These are phyloP conservation scores for Capsicum baccatum DNA, from an alignment of 257 asterid species.

Conservation along the genomic window DNA sequence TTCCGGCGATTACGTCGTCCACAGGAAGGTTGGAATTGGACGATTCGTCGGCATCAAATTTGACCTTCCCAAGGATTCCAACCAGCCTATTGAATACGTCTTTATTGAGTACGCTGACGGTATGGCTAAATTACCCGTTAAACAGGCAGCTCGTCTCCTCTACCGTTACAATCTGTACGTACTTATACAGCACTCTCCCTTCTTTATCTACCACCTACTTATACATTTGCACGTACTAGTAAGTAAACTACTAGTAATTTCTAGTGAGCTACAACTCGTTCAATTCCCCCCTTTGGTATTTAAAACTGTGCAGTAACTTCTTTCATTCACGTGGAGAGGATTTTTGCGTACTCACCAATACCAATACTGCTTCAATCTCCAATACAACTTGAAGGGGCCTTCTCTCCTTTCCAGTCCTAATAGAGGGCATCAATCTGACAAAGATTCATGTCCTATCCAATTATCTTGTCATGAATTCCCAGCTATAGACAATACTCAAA, in stretches of 20 bases:
- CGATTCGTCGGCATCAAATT: slow-evolving; percentile 75
- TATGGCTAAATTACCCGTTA: slow-evolving; percentile 88
- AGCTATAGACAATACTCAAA: neutral
- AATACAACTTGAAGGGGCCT: neutral
- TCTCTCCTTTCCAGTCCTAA: slow-evolving; percentile 26
- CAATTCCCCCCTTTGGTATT: slow-evolving; percentile 15
- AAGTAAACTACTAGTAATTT: neutral
- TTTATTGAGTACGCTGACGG: slow-evolving; percentile 96
- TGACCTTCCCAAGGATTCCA: slow-evolving; percentile 62
- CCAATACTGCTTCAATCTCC: neutral
- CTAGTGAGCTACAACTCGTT: neutral
- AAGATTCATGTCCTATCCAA: neutral
- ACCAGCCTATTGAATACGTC: slow-evolving; percentile 76
- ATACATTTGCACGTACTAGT: neutral
- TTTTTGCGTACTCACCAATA: neutral
- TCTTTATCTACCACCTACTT: neutral
- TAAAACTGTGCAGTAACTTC: neutral
- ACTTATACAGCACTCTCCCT: neutral
- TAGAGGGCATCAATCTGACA: slow-evolving; percentile 18
- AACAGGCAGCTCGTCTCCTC: slow-evolving; percentile 87
- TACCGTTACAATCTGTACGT: slow-evolving; percentile 90
- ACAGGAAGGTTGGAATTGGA: slow-evolving; percentile 88
- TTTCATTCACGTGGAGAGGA: neutral
- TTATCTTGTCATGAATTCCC: neutral
- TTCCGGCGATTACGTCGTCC: slow-evolving; percentile 88